phyloP scores from a whole-genome alignment of 805 yeast species.

The Schizosaccharomyces japonicus region DNA sequence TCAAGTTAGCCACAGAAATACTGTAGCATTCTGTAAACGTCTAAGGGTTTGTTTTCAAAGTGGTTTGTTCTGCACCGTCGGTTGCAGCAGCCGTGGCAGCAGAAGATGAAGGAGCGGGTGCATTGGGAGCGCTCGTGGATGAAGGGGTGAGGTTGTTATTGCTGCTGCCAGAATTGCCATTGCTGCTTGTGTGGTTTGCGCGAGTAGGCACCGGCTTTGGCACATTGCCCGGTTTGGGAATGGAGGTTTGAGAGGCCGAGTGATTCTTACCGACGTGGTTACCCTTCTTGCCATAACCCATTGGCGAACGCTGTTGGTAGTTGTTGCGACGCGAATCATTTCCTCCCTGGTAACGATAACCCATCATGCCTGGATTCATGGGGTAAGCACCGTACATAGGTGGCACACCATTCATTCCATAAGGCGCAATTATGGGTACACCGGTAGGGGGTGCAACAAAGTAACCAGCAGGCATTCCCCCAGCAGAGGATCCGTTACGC shows the following conservation, averaged over 20 bases:
- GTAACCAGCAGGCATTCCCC: conserved; percentile 1
- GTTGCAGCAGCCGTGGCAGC: neutral
- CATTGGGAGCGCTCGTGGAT: neutral
- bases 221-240: neutral
- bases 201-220: too few species aligned
- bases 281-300: neutral
- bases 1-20: too few species aligned
- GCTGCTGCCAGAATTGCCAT: too few species aligned
- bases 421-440: neutral
- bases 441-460: conserved; percentile 1
- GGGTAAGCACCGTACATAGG: conserved; percentile 1
- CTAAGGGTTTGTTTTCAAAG: too few species aligned
- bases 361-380: neutral
- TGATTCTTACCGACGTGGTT: neutral
- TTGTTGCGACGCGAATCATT: neutral
- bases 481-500: neutral
- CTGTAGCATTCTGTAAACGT: too few species aligned
- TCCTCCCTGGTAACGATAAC: neutral
- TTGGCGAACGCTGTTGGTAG: too few species aligned
- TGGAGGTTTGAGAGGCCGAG: neutral
- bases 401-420: neutral
- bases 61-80: too few species aligned
- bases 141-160: too few species aligned
- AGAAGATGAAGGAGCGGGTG: neutral
- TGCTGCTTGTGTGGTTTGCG: too few species aligned